Percentiles rank a stretch among this genome's conserved stretches.
Conservation (phyloP, 768 basidiomycete genomes). For the Kwoniella europaea region DNA sequence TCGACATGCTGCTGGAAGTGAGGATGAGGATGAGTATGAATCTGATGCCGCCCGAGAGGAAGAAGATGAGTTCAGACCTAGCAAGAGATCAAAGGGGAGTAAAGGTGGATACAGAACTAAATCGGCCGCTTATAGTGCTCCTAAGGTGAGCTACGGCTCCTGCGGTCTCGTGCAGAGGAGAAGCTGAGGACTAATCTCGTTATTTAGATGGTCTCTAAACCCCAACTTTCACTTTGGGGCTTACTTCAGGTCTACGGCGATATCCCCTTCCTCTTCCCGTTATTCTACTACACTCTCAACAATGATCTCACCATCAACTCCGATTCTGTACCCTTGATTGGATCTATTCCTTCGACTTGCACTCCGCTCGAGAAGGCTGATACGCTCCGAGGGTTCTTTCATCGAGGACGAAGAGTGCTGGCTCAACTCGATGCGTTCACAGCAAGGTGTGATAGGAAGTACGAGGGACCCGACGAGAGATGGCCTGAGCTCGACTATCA, state of each 20-base stretch:
- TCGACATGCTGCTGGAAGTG: conserved; percentile 26
- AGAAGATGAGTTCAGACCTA: conserved; percentile 53
- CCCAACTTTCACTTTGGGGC: conserved; percentile 50
- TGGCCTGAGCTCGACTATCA: conserved; percentile 54
- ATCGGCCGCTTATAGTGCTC: conserved; percentile 3
- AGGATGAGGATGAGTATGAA: conserved; percentile 39
- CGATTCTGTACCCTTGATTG: conserved; percentile 57
- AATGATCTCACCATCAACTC: conserved; percentile 57
- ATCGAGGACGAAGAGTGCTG: conserved; percentile 53
- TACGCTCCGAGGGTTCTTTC: conserved; percentile 48
- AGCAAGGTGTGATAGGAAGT: conserved; percentile 53
- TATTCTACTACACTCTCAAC: conserved; percentile 57
- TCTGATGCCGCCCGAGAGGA: conserved; percentile 33
- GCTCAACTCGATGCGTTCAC: conserved; percentile 57
- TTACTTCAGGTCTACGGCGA: conserved; percentile 48
- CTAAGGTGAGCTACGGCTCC: conserved; percentile 25
- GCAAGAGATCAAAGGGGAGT: conserved; percentile 39
- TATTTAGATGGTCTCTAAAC: conserved; percentile 14
- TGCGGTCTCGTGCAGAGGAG: no score
- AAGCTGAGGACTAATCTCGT: conserved; percentile 2
- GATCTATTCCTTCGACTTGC: conserved; percentile 54
- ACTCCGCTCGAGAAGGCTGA: conserved; percentile 53
- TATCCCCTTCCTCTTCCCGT: conserved; percentile 51
- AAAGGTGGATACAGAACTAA: conserved; percentile 9
- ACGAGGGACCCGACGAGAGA: conserved; percentile 52